Conservation (phyloP, 2,329 filamentous ascomycete species). For the Davidsoniella eucalypti region DNA sequence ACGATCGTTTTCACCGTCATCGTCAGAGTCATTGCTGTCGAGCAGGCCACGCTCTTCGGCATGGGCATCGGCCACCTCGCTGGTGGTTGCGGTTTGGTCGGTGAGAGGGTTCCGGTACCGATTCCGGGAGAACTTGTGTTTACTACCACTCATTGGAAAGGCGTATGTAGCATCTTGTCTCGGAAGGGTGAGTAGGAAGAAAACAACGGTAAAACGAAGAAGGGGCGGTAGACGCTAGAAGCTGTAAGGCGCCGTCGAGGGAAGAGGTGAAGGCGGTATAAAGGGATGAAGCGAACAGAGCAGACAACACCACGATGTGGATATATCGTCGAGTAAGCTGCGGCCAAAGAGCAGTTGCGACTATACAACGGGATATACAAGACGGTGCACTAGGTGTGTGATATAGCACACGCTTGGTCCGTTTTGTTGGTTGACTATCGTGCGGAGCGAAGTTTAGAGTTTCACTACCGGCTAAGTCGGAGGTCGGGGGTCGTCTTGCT, state of each 20-base stretch:
- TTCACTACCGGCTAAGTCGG: too few relatives aligned
- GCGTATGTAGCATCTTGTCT: constrained; percentile 12
- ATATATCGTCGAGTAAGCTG: too few relatives aligned
- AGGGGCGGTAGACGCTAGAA: background rate
- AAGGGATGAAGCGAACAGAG: too few relatives aligned
- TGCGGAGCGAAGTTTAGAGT: too few relatives aligned
- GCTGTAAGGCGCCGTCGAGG: background rate
- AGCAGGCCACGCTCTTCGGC: constrained; percentile 17
- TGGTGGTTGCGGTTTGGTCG: constrained; percentile 2
- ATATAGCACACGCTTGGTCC: too few relatives aligned
- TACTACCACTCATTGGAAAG: constrained; percentile 7
- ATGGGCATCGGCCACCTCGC: constrained; percentile 12
- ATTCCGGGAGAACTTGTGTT: constrained; percentile 13
- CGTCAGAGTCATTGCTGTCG: constrained; percentile 14
- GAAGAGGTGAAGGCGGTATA: background rate
- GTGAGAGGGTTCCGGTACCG: constrained; percentile 7
- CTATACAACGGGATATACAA: too few relatives aligned
- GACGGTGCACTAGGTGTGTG: too few relatives aligned
- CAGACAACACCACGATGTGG: too few relatives aligned
- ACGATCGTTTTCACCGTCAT: constrained; percentile 12
- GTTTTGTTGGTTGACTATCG: too few relatives aligned
- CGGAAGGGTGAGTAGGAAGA: background rate
- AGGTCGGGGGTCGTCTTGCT: too few relatives aligned
- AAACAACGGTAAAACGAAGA: background rate
- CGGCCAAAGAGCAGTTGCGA: too few relatives aligned